phyloP scores from a whole-genome alignment of 805 yeast genomes.

The Clavispora carvajalis region DNA sequence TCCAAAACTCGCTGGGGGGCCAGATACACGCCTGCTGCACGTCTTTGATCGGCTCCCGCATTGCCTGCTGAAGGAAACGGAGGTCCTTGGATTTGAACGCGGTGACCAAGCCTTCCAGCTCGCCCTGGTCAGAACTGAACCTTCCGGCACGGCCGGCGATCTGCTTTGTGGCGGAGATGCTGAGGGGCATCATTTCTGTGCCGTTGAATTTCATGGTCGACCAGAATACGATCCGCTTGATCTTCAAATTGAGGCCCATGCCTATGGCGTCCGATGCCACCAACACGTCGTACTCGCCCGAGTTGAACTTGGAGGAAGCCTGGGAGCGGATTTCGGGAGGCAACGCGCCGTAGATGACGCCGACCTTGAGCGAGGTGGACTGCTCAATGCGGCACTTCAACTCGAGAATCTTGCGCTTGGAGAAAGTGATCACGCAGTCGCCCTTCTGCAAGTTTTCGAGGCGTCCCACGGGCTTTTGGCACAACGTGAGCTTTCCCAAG shows the following conservation, averaged over 20 bases:
- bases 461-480: conserved; percentile 25
- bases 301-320: conserved; percentile 77
- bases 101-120: conserved; percentile 46
- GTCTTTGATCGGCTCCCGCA: conserved; percentile 47
- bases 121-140: conserved; percentile 36
- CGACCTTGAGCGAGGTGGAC: conserved; percentile 60
- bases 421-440: conserved; percentile 86
- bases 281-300: conserved; percentile 72
- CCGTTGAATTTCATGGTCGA: conserved; percentile 72
- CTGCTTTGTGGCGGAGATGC: conserved; percentile 73
- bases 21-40: conserved; percentile 64
- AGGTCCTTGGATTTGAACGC: conserved; percentile 45
- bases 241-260: conserved; percentile 89
- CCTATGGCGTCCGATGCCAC: conserved; percentile 98
- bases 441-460: conserved; percentile 52
- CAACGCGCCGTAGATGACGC: conserved; percentile 89
- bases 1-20: conserved; percentile 75
- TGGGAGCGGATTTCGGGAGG: conserved; percentile 92
- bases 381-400: conserved; percentile 66
- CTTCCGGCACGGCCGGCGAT: conserved; percentile 97
- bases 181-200: conserved; percentile 36
- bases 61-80: conserved; percentile 38
- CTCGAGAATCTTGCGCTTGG: conserved; percentile 66
- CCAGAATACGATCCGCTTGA: conserved; percentile 73
- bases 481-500: conserved; percentile 64